Evolutionary conservation across 306 rosid genomes (phyloP).

Genomic region (Prosopis cineraria): DNA sequence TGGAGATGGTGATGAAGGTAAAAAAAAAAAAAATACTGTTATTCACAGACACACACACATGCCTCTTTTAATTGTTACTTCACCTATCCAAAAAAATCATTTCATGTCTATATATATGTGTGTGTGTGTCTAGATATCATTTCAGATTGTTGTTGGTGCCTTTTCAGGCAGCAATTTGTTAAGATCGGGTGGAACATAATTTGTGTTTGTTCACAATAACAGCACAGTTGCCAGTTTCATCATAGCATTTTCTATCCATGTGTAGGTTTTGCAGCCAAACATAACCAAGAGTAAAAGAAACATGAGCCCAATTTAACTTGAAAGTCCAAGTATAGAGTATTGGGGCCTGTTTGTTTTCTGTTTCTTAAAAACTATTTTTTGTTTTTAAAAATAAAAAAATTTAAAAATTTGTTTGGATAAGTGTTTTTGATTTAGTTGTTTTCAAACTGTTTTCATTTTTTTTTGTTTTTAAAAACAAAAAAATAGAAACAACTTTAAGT

Average conservation of each 20-base stretch:
- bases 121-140: too few relatives aligned
- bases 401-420: too few relatives aligned
- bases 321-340: background rate
- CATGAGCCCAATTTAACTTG: background rate
- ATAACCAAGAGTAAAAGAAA: background rate
- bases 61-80: background rate
- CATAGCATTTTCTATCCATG: background rate
- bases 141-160: background rate
- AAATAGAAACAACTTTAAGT: too few relatives aligned
- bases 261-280: background rate
- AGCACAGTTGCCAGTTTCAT: background rate
- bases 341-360: too few relatives aligned
- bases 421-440: too few relatives aligned
- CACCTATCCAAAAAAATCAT: background rate
- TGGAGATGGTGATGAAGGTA: slow-evolving; percentile 57
- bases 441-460: too few relatives aligned
- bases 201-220: background rate
- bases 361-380: too few relatives aligned
- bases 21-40: background rate
- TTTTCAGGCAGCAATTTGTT: background rate
- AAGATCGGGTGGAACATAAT: background rate
- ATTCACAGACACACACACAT: background rate
- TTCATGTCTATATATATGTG: too few relatives aligned
- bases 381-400: too few relatives aligned
- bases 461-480: too few relatives aligned